phyloP scores from a whole-genome alignment of 192 early-diverging fungal species.

The Rhizoclosmatium globosum region DNA sequence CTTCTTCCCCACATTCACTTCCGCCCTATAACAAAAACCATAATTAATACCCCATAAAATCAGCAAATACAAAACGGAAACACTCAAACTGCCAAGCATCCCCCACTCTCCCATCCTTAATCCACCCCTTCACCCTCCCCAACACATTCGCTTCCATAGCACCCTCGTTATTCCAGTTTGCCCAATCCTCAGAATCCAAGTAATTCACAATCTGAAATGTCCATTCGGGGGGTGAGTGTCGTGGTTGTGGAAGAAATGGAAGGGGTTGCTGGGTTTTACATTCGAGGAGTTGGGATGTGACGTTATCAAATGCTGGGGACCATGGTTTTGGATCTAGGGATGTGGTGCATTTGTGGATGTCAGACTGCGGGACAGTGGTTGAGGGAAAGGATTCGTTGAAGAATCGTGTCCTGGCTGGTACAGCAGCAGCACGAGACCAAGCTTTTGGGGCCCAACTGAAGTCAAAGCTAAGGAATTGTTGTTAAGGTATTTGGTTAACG shows the following conservation, averaged over 20 bases:
- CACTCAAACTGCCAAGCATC: neutral
- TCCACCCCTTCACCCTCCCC: neutral
- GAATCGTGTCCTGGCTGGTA: slow-evolving; percentile 9
- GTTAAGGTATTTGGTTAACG: neutral
- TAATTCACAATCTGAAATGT: neutral
- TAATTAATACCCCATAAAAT: neutral
- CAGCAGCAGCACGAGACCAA: neutral
- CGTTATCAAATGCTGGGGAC: slow-evolving; percentile 40
- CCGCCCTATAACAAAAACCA: neutral
- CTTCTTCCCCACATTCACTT: neutral
- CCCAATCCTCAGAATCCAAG: slow-evolving; percentile 23
- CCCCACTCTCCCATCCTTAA: neutral
- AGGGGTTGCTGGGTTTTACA: too few relatives aligned
- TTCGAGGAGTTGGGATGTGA: too few relatives aligned
- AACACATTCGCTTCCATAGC: neutral
- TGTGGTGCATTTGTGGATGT: slow-evolving; percentile 30
- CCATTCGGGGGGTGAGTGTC: too few relatives aligned
- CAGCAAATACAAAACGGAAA: neutral
- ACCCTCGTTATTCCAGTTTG: neutral
- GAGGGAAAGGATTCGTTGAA: neutral
- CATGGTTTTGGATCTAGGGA: slow-evolving; percentile 25
- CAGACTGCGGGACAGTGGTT: slow-evolving; percentile 6
- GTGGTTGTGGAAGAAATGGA: too few relatives aligned
- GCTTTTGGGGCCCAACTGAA: neutral
- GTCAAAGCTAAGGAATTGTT: neutral